Conservation (phyloP, 768 basidiomycete genomes). For the Sporobolomyces roseus region DNA sequence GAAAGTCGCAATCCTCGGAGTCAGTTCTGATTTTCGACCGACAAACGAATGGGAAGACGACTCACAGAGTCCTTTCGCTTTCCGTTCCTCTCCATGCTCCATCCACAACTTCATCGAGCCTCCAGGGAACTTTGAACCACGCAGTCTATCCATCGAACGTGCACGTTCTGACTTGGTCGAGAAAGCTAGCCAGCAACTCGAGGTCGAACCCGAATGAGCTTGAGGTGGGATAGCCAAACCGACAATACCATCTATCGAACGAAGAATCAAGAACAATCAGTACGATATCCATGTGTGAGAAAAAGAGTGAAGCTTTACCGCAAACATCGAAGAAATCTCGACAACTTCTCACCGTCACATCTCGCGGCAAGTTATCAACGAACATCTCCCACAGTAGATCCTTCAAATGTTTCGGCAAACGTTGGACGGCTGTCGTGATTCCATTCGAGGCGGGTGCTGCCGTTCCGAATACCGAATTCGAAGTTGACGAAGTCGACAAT, state of each 20-base stretch:
- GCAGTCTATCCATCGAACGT: not conserved
- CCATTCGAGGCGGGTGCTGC: too few relatives aligned
- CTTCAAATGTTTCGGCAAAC: not conserved
- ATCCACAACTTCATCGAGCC: not conserved
- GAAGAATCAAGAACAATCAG: not conserved
- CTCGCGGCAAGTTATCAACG: slow-evolving; percentile 2
- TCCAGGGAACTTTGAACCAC: not conserved
- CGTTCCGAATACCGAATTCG: too few relatives aligned
- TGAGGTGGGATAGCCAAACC: slow-evolving; percentile 3
- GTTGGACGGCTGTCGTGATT: too few relatives aligned
- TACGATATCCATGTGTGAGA: not conserved
- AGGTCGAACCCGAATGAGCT: too few relatives aligned
- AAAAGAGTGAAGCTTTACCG: not conserved
- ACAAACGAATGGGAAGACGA: not conserved
- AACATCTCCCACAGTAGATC: not conserved
- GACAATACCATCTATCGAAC: slow-evolving; percentile 6
- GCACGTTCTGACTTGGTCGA: not conserved
- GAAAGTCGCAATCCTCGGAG: too few relatives aligned
- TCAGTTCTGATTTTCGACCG: too few relatives aligned
- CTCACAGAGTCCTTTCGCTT: not conserved
- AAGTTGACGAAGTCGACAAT: too few relatives aligned
- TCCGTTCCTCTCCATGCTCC: not conserved
- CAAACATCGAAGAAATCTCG: slow-evolving; percentile 17
- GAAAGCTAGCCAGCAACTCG: slow-evolving; percentile 14
- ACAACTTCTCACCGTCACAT: not conserved